Base-by-base conservation (phyloP, 345 rosid genomes). In the Orychophragmus violaceus region DNA sequence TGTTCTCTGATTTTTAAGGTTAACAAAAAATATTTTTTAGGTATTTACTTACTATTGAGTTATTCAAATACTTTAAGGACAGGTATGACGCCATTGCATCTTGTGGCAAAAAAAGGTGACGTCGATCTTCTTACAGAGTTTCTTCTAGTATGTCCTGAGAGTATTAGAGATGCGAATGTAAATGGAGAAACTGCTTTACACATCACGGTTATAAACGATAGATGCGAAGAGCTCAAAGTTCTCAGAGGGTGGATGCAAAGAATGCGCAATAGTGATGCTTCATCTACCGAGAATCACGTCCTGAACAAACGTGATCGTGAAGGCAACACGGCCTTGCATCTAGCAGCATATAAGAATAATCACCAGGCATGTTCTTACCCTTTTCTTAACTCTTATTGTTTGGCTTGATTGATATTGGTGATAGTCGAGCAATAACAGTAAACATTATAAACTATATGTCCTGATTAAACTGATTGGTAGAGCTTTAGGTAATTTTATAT, bases 21-120 rank as follows among this genome's bases (percentile, higher is more conserved):
- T n/a, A n/a, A n/a, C n/a, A n/a, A n/a, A n/a, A n/a, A n/a, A n/a
- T n/a, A n/a, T n/a, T n/a, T n/a, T n/a, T n/a, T n/a, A n/a, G n/a
- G n/a, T n/a, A n/a, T n/a, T n/a, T n/a, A n/a, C n/a, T n/a, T n/a
- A n/a, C n/a, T n/a, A n/a, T n/a, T n/a, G n/a, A n/a, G n/a, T n/a
- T n/a, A n/a, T n/a, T n/a, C n/a, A n/a, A n/a, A n/a, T n/a, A n/a
- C n/a, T n/a, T n/a, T n/a, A n/a, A n/a, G n/a, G 12, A 16, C 39
- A 52, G 69, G 69, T 18, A 18, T 41, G 50, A 65, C 70, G 8
- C 77, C 82, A 2, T 12, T 71, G 30, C 79, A 78, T 63, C 46
- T 46, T 14, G 72, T 44, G 8, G 71, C 17, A 3, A 39, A 37
- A 2, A 11, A 11, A 11, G 74, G 54, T 5, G 8, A 30, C 0